Conservation (phyloP, 257 asterid genomes). For the Solanum microdontum region DNA sequence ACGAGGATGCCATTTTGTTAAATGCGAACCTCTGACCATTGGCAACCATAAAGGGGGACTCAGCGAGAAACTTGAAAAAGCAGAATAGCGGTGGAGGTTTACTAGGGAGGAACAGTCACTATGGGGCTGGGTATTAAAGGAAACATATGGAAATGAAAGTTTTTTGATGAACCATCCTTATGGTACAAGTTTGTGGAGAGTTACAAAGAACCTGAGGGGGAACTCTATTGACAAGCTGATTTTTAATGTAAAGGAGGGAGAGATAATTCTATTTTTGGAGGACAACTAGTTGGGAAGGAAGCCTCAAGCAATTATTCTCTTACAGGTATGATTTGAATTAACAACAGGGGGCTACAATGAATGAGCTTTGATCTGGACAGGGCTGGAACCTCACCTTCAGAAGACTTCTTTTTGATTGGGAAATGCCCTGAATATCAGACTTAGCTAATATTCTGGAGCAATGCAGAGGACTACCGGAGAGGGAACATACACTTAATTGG, state of each 20-base stretch:
- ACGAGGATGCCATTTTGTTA: not conserved
- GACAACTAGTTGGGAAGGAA: not conserved
- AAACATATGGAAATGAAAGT: not conserved
- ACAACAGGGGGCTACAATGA: not conserved
- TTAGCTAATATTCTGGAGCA: not conserved
- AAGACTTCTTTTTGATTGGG: not conserved
- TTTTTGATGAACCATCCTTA: not conserved
- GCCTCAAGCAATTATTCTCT: not conserved
- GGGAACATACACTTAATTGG: not conserved
- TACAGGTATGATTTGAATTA: not conserved
- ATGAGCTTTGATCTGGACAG: not conserved
- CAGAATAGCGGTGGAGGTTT: not conserved
- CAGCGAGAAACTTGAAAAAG: not conserved
- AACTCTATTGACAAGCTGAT: not conserved
- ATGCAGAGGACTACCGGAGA: not conserved
- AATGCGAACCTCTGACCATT: not conserved
- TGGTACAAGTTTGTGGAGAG: not conserved
- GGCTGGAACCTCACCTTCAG: not conserved
- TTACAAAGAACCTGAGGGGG: not conserved
- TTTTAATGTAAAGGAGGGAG: not conserved
- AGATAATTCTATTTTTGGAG: not conserved
- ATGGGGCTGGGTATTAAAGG: not conserved
- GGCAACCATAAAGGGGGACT: not conserved
- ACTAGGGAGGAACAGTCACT: not conserved
- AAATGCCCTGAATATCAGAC: not conserved